A percentile compares a stretch with the other conserved stretches of the same genome.
Evolutionary conservation across 805 yeast species (phyloP).

Genomic region (Torulaspora gathmanii): DNA sequence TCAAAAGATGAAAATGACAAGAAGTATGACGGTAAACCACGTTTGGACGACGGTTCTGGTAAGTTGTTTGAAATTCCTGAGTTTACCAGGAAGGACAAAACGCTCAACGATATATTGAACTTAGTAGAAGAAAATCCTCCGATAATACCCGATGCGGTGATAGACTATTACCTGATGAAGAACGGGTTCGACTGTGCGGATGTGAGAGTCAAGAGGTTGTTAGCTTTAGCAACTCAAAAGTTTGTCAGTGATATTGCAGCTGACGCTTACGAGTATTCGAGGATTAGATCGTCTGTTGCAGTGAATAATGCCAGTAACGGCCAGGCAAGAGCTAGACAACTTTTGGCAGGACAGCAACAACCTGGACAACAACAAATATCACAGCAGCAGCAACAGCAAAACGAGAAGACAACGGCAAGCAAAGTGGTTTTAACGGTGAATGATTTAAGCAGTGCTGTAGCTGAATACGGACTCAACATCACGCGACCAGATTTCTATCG

Average conservation of each 20-base stretch:
- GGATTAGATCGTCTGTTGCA: conserved; percentile 83
- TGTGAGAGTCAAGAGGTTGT: conserved; percentile 67
- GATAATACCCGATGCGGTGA: conserved; percentile 92
- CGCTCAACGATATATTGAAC: conserved; percentile 75
- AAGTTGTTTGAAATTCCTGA: conserved; percentile 56
- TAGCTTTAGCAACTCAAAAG: conserved; percentile 94
- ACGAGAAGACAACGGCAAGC: conserved; percentile 42
- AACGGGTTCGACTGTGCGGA: conserved; percentile 83
- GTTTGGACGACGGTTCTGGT: conserved; percentile 25
- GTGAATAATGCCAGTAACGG: conserved; percentile 85
- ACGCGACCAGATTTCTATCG: conserved; percentile 93
- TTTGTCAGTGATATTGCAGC: conserved; percentile 91
- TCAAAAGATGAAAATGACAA: conserved; percentile 16
- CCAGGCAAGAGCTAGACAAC: conserved; percentile 75
- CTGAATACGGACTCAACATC: conserved; percentile 88
- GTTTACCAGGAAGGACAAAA: conserved; percentile 70
- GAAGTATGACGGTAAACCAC: conserved; percentile 18
- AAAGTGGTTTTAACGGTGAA: conserved; percentile 89
- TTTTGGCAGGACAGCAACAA: conserved; percentile 60
- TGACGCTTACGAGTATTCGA: conserved; percentile 92
- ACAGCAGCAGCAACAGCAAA: conserved; percentile 44
- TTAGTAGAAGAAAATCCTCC: conserved; percentile 95
- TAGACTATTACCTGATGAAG: conserved; percentile 82
- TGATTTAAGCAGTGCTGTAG: conserved; percentile 84
- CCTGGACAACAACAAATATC: conserved; percentile 38